phyloP scores from a whole-genome alignment of 2,329 filamentous ascomycete genomes.

The Bertia moriformis region DNA sequence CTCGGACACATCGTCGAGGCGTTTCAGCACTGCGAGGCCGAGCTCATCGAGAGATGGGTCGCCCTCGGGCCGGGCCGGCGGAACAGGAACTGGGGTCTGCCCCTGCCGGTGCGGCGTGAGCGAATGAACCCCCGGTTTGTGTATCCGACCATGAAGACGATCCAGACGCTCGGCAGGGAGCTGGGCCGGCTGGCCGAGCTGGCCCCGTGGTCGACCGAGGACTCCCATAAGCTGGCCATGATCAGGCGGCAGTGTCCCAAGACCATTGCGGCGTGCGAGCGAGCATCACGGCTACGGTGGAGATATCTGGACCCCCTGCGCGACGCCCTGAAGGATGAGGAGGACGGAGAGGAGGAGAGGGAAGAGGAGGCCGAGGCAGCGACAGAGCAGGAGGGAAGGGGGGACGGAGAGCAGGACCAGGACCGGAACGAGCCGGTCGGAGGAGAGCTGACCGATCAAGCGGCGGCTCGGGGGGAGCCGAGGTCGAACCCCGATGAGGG shows the following conservation, averaged over 20 bases:
- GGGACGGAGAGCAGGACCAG: background rate
- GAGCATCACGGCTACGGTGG: background rate
- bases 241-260: background rate
- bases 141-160: background rate
- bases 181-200: background rate
- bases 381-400: background rate
- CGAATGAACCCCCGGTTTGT: background rate
- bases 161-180: background rate
- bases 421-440: background rate
- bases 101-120: slow-evolving; percentile 3
- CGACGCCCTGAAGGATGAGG: background rate
- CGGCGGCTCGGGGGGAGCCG: background rate
- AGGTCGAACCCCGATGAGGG: background rate
- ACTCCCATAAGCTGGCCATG: background rate
- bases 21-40: slow-evolving; percentile 60
- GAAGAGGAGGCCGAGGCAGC: background rate
- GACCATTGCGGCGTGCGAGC: background rate
- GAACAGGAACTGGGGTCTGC: slow-evolving; percentile 2
- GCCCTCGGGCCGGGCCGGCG: background rate
- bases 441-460: background rate
- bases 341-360: background rate
- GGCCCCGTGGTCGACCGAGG: background rate
- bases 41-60: slow-evolving; percentile 64
- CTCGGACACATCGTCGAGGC: slow-evolving; percentile 47
- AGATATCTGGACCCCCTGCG: background rate